Evolutionary conservation across 1,284 basidiomycete species (phyloP), one percentile per base, ranked within the genome.

Genomic region (Pholiota adiposa): DNA sequence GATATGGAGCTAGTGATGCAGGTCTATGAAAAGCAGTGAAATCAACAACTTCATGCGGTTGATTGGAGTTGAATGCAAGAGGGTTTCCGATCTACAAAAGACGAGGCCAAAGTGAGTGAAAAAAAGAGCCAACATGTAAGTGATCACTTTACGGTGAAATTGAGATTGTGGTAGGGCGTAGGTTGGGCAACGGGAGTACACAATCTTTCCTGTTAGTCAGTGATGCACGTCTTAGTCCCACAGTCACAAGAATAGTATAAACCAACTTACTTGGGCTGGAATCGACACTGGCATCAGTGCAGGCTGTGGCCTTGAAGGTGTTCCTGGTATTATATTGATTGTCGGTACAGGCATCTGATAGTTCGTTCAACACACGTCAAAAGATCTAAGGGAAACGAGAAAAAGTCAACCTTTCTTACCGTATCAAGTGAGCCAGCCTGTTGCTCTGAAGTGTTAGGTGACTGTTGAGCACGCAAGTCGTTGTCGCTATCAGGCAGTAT

Each of bases 21-120:
- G 38, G 38, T 40, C 18, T n/a, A 18, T 4, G n/a, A 5, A 18
- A 40, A 40, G 38, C 3, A 40, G 38, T 19, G 8, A 40, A 40
- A 40, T 40, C 18, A 8, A 8, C 8, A 2, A 21, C n/a, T 18
- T 4, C 43, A 4, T 19, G 18, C n/a, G 16, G 29, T 34, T 7
- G n/a, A 36, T 33, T 34, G 16, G 50, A 34, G 31, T 34, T 36
- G 11, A 8, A 36, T 34, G 50, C 50, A 34, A 51, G 31, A n/a
- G 50, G 50, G 29, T 51, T 51, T 51, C n/a, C n/a, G 14, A 51
- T 36, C 50, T 51, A 19, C 5, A 18, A 23, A 51, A 51, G 33
- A 36, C 16, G 14, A 23, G 8, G 29, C 29, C 29, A 31, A 33
- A 9, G 4, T 51, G 50, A 33, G 50, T 51, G 19, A 33, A 23